These are phyloP conservation scores for Boletus rufocinnamomeus DNA, from an alignment of 768 basidiomycete species.

Conservation along the genomic window DNA sequence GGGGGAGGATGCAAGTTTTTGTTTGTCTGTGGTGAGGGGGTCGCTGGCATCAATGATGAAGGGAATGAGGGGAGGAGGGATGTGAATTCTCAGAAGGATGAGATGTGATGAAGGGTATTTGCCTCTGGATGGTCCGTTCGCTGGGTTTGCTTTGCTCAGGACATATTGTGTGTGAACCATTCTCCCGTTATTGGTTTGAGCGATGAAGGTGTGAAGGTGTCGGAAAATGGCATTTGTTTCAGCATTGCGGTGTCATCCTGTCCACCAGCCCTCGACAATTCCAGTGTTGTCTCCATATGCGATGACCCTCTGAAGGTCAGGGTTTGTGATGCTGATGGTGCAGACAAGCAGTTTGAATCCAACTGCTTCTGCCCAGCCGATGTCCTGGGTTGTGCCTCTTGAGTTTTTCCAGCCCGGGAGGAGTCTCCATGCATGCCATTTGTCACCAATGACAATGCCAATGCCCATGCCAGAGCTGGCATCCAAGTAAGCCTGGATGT, in stretches of 20 bases:
- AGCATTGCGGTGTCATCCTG: background rate
- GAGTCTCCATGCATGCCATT: background rate
- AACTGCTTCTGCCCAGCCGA: background rate
- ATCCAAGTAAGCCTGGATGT: background rate
- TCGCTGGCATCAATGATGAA: background rate
- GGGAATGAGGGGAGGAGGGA: background rate
- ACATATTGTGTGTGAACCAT: background rate
- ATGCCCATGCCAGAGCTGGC: background rate
- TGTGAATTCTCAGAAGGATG: background rate
- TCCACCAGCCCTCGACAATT: constrained; percentile 5
- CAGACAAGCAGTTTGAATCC: background rate
- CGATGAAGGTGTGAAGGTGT: background rate
- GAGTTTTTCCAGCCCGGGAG: background rate
- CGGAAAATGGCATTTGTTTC: background rate
- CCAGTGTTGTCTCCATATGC: constrained; percentile 1
- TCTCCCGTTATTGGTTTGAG: background rate
- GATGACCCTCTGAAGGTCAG: no score
- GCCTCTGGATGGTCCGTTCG: background rate
- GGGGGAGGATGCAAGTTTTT: background rate
- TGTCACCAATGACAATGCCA: background rate
- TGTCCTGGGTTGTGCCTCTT: background rate
- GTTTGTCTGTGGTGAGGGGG: background rate
- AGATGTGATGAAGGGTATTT: background rate
- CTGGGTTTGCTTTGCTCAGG: background rate
- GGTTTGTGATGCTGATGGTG: background rate